Evolutionary conservation across 495 filamentous ascomycete species (phyloP), one percentile per base, ranked within the genome.

Genomic region (Xylaria flabelliformis): DNA sequence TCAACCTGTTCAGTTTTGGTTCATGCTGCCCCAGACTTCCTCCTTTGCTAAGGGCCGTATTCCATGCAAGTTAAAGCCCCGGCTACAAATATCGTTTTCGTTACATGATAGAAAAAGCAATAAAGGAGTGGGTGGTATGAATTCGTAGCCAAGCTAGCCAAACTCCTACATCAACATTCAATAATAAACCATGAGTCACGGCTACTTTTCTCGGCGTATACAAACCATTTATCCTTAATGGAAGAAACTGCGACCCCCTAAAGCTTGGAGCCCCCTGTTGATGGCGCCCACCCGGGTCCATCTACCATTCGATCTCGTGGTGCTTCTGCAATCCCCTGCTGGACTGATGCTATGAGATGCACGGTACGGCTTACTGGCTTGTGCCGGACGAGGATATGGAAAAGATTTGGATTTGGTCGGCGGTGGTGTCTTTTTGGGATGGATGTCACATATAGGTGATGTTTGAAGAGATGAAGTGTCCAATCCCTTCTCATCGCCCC

Each of bases 161-260:
- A 72, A 67, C 55, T 67, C 69, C 69, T n/a, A 21, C 36, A 53
- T 39, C 9, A 29, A 17, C 58, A 39, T 29, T 48, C 32, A 70
- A 63, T 55, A 24, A 58, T 44, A 29, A 66, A 41, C 36, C 29
- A 4, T 51, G 4, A 51, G 12, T 21, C 66, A 17, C 24, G 26
- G 46, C 36, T 42, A 34, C 48, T 4, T 17, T 32, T 34, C 44
- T 51, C 9, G 17, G 21, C 8, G 48, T 64, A 71, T 64, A 56
- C 34, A 63, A 64, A 56, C 48, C 69, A 56, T 64, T 15, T 29
- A 69, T 69, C 66, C 56, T 73, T 70, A 84, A 39, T 79, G 79
- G 65, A 87, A 86, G 29, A 84, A 78, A 46, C 74, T 84, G 42
- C 82, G 80, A 65, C 84, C 80, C 24, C 83, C 79, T 64, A 85